These are phyloP conservation scores for Xerocomellus dryophilus DNA, from an alignment of 768 basidiomycete species.

Conservation along the genomic window DNA sequence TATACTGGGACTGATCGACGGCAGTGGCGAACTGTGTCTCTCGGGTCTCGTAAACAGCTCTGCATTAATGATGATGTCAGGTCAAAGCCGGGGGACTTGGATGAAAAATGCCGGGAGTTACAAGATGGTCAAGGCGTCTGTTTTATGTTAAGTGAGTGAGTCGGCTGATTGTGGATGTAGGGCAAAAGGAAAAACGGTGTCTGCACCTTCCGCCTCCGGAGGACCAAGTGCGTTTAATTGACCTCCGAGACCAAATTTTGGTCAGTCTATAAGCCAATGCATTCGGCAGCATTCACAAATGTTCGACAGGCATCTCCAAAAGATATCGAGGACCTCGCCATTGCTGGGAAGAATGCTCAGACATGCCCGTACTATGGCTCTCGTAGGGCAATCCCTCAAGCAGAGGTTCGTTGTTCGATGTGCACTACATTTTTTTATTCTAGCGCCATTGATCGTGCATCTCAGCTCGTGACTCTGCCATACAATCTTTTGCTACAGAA, in stretches of 20 bases:
- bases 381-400: conserved; percentile 81
- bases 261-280: conserved; percentile 34
- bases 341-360: conserved; percentile 59
- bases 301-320: conserved; percentile 70
- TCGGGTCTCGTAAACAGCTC: conserved; percentile 87
- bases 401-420: conserved; percentile 56
- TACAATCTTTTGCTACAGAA: conserved; percentile 90
- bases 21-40: conserved; percentile 64
- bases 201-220: conserved; percentile 67
- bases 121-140: conserved; percentile 49
- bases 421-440: background rate
- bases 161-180: conserved; percentile 32
- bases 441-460: background rate
- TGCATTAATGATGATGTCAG: conserved; percentile 87
- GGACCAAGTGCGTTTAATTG: conserved; percentile 69
- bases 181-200: conserved; percentile 68
- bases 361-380: conserved; percentile 95
- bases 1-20: conserved; percentile 27
- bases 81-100: conserved; percentile 62
- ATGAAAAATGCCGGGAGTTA: conserved; percentile 85
- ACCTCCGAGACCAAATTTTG: conserved; percentile 84
- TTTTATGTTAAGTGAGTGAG: background rate
- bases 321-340: conserved; percentile 91
- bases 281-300: background rate
- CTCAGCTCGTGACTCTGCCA: conserved; percentile 83